Evolutionary conservation across 2,329 filamentous ascomycete genomes (phyloP).

Genomic region (Penicillium sp.): DNA sequence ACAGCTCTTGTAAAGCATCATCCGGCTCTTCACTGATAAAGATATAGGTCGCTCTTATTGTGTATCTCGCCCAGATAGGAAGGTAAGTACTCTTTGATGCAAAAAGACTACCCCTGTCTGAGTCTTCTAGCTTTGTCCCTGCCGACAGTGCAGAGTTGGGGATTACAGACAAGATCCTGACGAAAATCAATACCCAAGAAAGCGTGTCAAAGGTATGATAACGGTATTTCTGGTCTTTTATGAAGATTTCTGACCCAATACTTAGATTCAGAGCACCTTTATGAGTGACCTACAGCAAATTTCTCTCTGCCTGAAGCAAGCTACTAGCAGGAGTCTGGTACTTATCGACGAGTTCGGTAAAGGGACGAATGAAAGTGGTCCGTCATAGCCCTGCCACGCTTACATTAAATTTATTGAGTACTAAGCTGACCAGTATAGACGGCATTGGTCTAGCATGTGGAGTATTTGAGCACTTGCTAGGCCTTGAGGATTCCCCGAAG

Average conservation of each 20-base stretch:
- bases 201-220: conserved; percentile 57
- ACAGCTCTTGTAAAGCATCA: background rate
- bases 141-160: conserved; percentile 75
- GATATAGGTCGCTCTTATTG: conserved; percentile 70
- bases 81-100: conserved; percentile 34
- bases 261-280: conserved; percentile 62
- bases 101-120: background rate
- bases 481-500: conserved; percentile 54
- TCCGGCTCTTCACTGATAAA: background rate
- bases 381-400: conserved; percentile 4
- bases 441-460: conserved; percentile 65
- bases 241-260: background rate
- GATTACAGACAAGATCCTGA: conserved; percentile 88
- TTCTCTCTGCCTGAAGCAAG: conserved; percentile 70
- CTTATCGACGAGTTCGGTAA: conserved; percentile 92
- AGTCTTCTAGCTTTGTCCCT: conserved; percentile 70
- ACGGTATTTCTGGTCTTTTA: background rate
- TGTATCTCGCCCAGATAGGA: conserved; percentile 89
- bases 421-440: conserved; percentile 41
- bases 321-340: conserved; percentile 74
- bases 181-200: conserved; percentile 74
- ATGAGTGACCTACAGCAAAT: conserved; percentile 88
- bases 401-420: background rate
- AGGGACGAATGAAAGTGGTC: conserved; percentile 60
- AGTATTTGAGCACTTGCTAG: conserved; percentile 58